Base-by-base conservation (phyloP, 345 rosid species). In the Noccaea caerulescens region DNA sequence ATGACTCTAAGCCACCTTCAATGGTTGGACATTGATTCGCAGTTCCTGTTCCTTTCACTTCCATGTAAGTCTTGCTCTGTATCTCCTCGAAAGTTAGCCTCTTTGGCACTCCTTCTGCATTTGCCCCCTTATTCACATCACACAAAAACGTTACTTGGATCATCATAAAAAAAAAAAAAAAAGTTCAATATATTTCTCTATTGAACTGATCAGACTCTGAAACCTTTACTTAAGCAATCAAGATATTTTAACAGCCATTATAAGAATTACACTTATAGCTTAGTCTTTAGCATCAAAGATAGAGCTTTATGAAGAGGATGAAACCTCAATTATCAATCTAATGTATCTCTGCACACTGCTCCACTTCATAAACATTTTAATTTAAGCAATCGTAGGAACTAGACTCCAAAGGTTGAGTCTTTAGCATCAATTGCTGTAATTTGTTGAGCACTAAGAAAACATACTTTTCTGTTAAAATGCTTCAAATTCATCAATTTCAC, bases 11-110 rank as follows among this genome's bases (percentile, higher is more conserved):
- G n/a, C 97, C 97, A 4, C 97, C 97, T 0, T 81, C 91, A 23
- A 91, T 76, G 58, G 83, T 81, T 4, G 92, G 96, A 85, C 93
- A 89, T 30, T 91, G 92, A 82, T 91, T 89, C 0, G 93, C 97
- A 0, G 97, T 89, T 63, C 97, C 97, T 0, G 88, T 83, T 56
- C 97, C 97, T 66, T 91, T 91, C 13, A 88, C 97, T 85, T 91
- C 97, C 84, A 82, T 16, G 83, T 88, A 91, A 42, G 97, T 91
- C 80, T 84, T 68, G 83, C 97, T 91, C 81, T 91, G 97, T 77
- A 91, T 86, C 79, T 91, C 97, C 3, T 91, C 91, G 6, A 25
- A 91, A 63, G 93, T 91, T 58, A 91, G 82, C 80, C 93, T 91
- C 87, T 86, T 89, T 12, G 91, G 89, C 4, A 65, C 86, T 61